These are phyloP conservation scores for Diutina scorzettiae DNA, from an alignment of 1,139 yeast species.

Conservation along the genomic window DNA sequence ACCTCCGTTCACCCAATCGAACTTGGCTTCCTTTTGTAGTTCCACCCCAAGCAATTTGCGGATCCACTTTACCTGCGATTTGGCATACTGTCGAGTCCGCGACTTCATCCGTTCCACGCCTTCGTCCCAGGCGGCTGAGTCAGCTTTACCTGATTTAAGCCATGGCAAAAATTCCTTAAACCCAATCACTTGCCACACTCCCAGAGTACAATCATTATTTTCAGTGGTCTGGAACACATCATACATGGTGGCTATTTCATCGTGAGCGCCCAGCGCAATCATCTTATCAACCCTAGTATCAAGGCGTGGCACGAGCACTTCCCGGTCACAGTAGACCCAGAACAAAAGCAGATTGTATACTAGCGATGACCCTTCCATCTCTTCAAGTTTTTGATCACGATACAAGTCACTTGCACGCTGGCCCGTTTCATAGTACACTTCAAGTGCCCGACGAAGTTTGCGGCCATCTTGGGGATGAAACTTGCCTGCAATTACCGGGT, in stretches of 20 bases:
- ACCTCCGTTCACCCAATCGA: slow-evolving; percentile 45
- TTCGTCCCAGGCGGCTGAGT: slow-evolving; percentile 17
- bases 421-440: slow-evolving; percentile 61
- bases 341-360: slow-evolving; percentile 59
- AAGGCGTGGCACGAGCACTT: slow-evolving; percentile 46
- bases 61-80: slow-evolving; percentile 90
- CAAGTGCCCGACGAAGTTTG: slow-evolving; percentile 68
- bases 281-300: slow-evolving; percentile 75
- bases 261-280: slow-evolving; percentile 57
- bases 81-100: slow-evolving; percentile 79
- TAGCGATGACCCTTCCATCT: slow-evolving; percentile 33
- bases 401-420: slow-evolving; percentile 62
- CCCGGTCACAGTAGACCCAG: slow-evolving; percentile 76
- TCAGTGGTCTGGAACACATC: slow-evolving; percentile 20
- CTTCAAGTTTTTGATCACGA: slow-evolving; percentile 41
- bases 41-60: slow-evolving; percentile 57
- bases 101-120: slow-evolving; percentile 72
- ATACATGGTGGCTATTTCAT: slow-evolving; percentile 55
- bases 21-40: slow-evolving; percentile 37
- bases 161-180: slow-evolving; percentile 88
- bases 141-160: slow-evolving; percentile 23
- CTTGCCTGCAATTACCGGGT: slow-evolving; percentile 64
- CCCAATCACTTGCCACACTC: slow-evolving; percentile 94
- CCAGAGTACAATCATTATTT: slow-evolving; percentile 44
- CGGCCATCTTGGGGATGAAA: slow-evolving; percentile 89